Base-by-base conservation (phyloP, 305 asterid species). In the Caryopteris hybrid region DNA sequence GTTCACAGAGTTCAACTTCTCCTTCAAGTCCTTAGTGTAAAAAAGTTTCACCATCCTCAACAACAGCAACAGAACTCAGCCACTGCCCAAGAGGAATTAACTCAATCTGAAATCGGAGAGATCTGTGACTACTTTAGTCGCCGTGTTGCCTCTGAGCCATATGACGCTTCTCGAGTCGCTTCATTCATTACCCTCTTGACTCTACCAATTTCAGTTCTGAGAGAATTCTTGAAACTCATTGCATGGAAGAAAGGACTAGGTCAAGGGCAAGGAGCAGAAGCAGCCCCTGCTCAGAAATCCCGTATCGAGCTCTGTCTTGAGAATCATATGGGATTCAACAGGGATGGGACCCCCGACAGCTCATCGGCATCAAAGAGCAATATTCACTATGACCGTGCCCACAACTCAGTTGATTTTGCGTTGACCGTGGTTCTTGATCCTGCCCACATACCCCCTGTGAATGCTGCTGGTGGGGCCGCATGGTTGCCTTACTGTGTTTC, bases 391-490 rank as follows among this genome's bases (percentile, higher is more conserved):
- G 93, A 91, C 29, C 84, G 98, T 36, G 74, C 91, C 58, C 97
- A 83, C 58, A 89, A 84, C 80, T 84, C 94, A 0, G 98, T 95
- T 9, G 97, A 95, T 73, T 95, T 91, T 85, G 99, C 91, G 10
- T 76, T 95, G 78, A 95, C 99, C 0, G 94, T 95, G 41, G 98
- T 95, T 76, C 94, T 95, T 33, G 99, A 95, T 72, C 94, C 92
- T 20, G 78, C 90, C 52, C 97, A 88, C 75, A 89, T 95, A 76
- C 96, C 98, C 25, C 95, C 83, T 25, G 71, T 95, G 57, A 95
- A 95, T 41, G 99, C 97, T 23, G 96, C 98, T 7, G 99, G 99
- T n/a, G 99, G 99, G 54, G 99, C 97, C 39, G 99, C 99, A 20
- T 95, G 99, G 99, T 79, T 95, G 81, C 96, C 98, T 2, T 91